Percentiles rank a stretch among this genome's conserved stretches.
Evolutionary conservation across 1,139 yeast species (phyloP).

Genomic region (Candida sp.): DNA sequence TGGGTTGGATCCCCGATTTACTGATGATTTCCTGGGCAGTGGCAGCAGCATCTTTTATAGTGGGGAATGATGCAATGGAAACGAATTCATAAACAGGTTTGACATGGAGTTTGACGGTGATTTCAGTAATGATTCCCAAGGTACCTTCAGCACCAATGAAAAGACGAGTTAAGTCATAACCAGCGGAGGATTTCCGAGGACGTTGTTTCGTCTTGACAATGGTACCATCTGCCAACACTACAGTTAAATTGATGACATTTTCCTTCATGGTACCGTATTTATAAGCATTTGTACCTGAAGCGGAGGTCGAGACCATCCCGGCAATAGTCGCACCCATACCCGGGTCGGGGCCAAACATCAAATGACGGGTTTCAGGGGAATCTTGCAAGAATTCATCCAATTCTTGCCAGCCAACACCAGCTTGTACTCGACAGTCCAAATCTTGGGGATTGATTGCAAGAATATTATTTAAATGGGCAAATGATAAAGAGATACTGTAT

Average conservation of each 20-base stretch:
- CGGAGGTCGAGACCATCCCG: slow-evolving; percentile 46
- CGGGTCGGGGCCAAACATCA: slow-evolving; percentile 47
- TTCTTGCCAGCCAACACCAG: slow-evolving; percentile 51
- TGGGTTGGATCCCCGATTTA: slow-evolving; percentile 37
- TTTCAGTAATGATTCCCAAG: slow-evolving; percentile 41
- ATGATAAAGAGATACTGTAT: slow-evolving; percentile 33
- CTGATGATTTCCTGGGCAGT: slow-evolving; percentile 37
- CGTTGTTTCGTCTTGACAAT: slow-evolving; percentile 41
- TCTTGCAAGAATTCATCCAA: slow-evolving; percentile 32
- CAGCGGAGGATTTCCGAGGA: slow-evolving; percentile 46
- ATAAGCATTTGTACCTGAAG: slow-evolving; percentile 47
- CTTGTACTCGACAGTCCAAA: slow-evolving; percentile 42
- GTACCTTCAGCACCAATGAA: slow-evolving; percentile 50
- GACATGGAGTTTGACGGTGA: slow-evolving; percentile 40
- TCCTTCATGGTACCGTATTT: slow-evolving; percentile 49
- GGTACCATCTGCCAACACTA: slow-evolving; percentile 48
- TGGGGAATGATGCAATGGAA: slow-evolving; percentile 37
- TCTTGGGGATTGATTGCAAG: slow-evolving; percentile 39
- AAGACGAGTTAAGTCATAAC: slow-evolving; percentile 42
- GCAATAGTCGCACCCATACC: slow-evolving; percentile 46
- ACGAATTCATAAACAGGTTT: slow-evolving; percentile 37
- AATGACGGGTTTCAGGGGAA: slow-evolving; percentile 29
- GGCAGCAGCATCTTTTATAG: slow-evolving; percentile 41
- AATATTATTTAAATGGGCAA: slow-evolving; percentile 31
- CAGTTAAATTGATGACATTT: slow-evolving; percentile 42